These are phyloP conservation scores for Lithospermum erythrorhizon DNA, from an alignment of 257 asterid species.

Conservation along the genomic window DNA sequence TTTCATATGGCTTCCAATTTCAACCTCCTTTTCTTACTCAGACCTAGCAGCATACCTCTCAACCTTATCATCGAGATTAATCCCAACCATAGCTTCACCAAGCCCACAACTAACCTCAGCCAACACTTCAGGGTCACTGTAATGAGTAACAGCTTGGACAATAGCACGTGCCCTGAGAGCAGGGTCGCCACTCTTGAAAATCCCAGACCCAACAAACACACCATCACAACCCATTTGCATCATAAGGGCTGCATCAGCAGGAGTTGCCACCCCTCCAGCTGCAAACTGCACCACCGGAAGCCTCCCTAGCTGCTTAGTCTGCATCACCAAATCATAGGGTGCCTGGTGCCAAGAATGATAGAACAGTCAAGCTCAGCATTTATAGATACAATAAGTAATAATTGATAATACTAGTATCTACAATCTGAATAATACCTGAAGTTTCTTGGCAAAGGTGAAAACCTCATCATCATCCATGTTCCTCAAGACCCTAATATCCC, in stretches of 20 bases:
- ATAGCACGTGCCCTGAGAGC: slow-evolving; percentile 69
- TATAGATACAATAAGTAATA: too few species aligned
- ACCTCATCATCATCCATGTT: slow-evolving; percentile 92
- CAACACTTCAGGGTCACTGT: slow-evolving; percentile 64
- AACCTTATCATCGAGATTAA: slow-evolving; percentile 64
- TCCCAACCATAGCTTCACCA: slow-evolving; percentile 86
- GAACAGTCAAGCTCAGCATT: too few species aligned
- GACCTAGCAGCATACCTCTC: slow-evolving; percentile 82
- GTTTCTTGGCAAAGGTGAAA: slow-evolving; percentile 68
- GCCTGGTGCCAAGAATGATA: slow-evolving; percentile 11
- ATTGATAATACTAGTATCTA: too few species aligned
- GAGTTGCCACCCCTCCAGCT: slow-evolving; percentile 88
- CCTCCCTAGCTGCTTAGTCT: slow-evolving; percentile 81
- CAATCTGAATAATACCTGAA: slow-evolving; percentile 12
- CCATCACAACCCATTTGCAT: slow-evolving; percentile 91
- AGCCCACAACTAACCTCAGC: slow-evolving; percentile 77
- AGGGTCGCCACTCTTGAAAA: slow-evolving; percentile 86
- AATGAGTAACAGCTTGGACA: slow-evolving; percentile 77
- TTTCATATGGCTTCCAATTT: too few species aligned
- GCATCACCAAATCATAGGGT: slow-evolving; percentile 83
- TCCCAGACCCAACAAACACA: slow-evolving; percentile 77
- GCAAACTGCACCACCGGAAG: slow-evolving; percentile 86
- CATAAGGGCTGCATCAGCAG: slow-evolving; percentile 82
- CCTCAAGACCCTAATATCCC: slow-evolving; percentile 66
- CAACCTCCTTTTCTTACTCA: slow-evolving; percentile 22